phyloP scores from a whole-genome alignment of 2,329 filamentous ascomycete genomes.

The Dothiorella sarmentorum region DNA sequence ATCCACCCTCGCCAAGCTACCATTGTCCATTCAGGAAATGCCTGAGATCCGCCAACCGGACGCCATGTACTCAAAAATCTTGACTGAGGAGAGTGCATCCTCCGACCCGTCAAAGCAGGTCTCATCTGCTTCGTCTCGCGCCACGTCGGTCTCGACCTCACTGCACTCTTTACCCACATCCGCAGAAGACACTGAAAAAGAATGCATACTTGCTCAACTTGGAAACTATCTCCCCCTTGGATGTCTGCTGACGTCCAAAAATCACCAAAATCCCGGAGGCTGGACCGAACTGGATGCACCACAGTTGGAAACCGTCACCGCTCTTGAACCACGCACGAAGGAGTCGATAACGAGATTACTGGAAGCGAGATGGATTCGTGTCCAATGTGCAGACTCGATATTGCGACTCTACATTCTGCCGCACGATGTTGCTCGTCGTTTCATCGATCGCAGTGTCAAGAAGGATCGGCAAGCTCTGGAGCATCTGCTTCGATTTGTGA shows the following conservation, averaged over 20 bases:
- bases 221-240: conserved; percentile 33
- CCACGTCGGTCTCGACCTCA: neutral
- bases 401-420: conserved; percentile 62
- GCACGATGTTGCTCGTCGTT: conserved; percentile 58
- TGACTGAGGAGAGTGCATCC: neutral
- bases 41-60: neutral
- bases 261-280: neutral
- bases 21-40: neutral
- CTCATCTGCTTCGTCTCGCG: neutral
- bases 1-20: neutral
- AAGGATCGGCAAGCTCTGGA: conserved; percentile 47
- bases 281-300: conserved; percentile 29
- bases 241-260: conserved; percentile 23
- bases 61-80: neutral
- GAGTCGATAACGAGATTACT: conserved; percentile 29
- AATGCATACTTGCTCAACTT: neutral
- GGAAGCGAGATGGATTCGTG: conserved; percentile 35
- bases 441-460: conserved; percentile 49
- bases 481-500: conserved; percentile 51
- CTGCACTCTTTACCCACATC: neutral
- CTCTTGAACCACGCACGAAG: conserved; percentile 15
- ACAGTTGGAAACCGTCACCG: conserved; percentile 17
- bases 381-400: conserved; percentile 27
- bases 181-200: neutral
- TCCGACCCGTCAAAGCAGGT: neutral